Conservation (phyloP, 805 yeast genomes). For the Myxozyma geophila region DNA sequence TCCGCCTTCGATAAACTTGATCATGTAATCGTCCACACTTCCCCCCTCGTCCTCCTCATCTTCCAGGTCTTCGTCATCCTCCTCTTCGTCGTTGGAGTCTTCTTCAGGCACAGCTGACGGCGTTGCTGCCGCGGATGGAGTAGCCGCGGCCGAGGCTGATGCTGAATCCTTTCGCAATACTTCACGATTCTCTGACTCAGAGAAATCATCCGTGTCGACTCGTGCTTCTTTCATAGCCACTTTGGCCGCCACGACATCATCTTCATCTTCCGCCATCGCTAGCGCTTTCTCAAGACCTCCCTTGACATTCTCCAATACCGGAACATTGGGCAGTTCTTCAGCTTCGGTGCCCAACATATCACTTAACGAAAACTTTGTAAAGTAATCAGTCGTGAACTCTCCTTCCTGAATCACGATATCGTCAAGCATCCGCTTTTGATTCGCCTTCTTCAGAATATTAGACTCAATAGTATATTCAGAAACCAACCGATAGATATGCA, state of each 20-base stretch:
- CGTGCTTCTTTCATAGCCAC: conserved; percentile 85
- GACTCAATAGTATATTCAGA: conserved; percentile 96
- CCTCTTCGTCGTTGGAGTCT: background rate
- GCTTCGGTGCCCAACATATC: conserved; percentile 68
- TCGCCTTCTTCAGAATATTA: conserved; percentile 83
- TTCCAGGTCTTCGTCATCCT: conserved; percentile 47
- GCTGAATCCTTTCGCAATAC: conserved; percentile 12
- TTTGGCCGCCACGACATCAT: conserved; percentile 73
- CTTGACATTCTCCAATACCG: conserved; percentile 37
- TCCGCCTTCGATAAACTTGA: conserved; percentile 69
- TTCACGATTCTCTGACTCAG: conserved; percentile 11
- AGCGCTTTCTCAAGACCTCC: conserved; percentile 58
- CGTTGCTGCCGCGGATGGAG: conserved; percentile 5
- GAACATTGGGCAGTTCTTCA: conserved; percentile 36
- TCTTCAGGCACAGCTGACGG: conserved; percentile 1
- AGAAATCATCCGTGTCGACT: conserved; percentile 82
- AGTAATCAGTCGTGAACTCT: conserved; percentile 96
- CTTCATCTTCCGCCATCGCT: conserved; percentile 95
- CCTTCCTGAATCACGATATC: conserved; percentile 91
- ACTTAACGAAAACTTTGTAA: conserved; percentile 81
- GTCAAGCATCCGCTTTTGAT: conserved; percentile 78
- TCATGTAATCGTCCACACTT: conserved; percentile 96
- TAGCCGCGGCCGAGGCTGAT: conserved; percentile 34
- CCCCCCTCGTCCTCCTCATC: conserved; percentile 47
- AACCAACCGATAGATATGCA: conserved; percentile 93